Base-by-base conservation (phyloP, 108 stramenopile species). In the Halocafeteria seosinensis region DNA sequence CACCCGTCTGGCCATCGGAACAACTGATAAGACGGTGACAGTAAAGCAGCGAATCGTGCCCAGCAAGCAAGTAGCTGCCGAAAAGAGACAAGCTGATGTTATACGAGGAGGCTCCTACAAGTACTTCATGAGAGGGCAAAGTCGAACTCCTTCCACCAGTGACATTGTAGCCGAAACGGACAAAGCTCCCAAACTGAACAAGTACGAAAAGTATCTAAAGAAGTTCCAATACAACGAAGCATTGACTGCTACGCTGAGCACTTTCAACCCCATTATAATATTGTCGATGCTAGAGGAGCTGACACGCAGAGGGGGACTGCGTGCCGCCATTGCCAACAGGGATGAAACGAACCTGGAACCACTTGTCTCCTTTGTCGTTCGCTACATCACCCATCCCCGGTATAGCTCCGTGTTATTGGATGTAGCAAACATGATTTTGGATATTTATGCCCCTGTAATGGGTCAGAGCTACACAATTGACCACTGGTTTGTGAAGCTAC, bases 211-310 rank as follows among this genome's bases (percentile, higher is more conserved):
- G 1, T 57, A 37, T 11, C 36, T 75, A 17, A 34, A 57, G 37
- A 50, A 32, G 1, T 75, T 70, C 66, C 62, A 63, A 25, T 75
- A 75, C 66, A 24, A 31, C 31, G 61, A 62, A 33, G 74, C 74
- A 17, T 61, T 75, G 29, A 67, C 71, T 38, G 66, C 52, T 21
- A 71, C 65, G 8, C 69, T 75, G 31, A 0, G 23, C 21, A 50
- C 65, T 13, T 25, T 60, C 28, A 50, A 71, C 12, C 70, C 70
- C 17, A 9, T 34, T 13, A 32, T 71, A 17, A 67, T 71, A 11
- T 34, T 32, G 34, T 8, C 70, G 13, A 12, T 71, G 34, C 34
- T 75, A 1, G 65, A 67, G 30, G 74, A 75, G 61, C 66, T 75
- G 13, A n/a, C 30, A 11, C 65, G 53, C 13, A 58, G 74, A 32